Base-by-base conservation (phyloP, 106 monocot species). In the Platanthera zijinensis region DNA sequence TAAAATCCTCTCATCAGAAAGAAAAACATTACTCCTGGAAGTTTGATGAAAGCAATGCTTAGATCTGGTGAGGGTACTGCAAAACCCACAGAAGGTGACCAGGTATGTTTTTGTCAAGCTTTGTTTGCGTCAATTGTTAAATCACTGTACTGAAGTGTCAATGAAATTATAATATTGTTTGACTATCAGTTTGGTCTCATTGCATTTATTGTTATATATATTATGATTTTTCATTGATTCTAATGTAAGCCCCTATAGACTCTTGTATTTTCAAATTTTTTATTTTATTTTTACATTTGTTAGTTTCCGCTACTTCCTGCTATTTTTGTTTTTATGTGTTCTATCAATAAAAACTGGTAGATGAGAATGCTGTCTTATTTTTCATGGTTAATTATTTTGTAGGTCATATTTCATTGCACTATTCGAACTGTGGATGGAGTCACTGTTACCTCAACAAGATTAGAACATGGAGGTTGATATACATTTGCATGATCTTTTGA, bases 331-430 rank as follows among this genome's bases (percentile, higher is more conserved):
- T 47, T 48, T 48, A 48, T 48, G 32, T 3, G 66, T 66, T n/a
- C 32, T 66, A 11, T 66, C 32, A 39, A 39, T 3, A 19, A 32
- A 2, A 5, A 25, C 66, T 66, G 8, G 66, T 32, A 53, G 52
- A 53, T 13, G 39, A 53, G 11, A 48, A 69, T 19, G 14, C 46
- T 9, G 22, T 69, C 45, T 14, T 39, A 69, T 15, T 0, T 48
- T 67, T 67, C 6, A 7, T 8, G 76, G 17, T 57, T 82, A 21
- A 15, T 19, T 52, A 11, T 72, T 52, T 59, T 88, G 39, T 77
- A 96, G 96, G 93, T 96, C 52, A 84, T 89, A 81, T 78, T 91
- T 75, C 96, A 96, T 77, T 91, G 84, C 82, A 91, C 93, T 18
- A 84, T 76, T 73, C 83, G 96, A 57, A 97, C 91, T 5, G 22